Conservation (phyloP, 208 protist species). For the Lotmaria passim region DNA sequence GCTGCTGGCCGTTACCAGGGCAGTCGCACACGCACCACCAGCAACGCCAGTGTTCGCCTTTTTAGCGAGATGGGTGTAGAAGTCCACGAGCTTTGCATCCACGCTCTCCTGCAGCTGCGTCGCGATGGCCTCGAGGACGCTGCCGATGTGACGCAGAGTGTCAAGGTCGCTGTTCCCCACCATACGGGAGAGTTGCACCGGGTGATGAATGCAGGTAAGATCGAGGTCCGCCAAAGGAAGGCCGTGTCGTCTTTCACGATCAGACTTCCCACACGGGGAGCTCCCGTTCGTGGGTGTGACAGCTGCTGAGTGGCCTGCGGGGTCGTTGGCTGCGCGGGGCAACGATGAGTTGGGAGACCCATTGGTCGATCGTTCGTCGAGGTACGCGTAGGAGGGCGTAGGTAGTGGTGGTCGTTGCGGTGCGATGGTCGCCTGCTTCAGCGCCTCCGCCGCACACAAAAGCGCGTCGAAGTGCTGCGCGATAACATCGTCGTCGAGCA, state of each 20-base stretch:
- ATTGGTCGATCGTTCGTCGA: neutral
- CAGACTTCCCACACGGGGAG: no score
- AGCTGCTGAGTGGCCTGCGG: neutral
- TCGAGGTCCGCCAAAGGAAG: neutral
- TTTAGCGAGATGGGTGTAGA: conserved; percentile 61
- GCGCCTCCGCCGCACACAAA: conserved; percentile 16
- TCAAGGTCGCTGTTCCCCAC: conserved; percentile 21
- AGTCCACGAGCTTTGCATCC: conserved; percentile 58
- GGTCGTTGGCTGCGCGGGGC: neutral
- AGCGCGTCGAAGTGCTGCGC: conserved; percentile 19
- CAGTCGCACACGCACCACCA: conserved; percentile 17
- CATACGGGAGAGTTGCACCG: conserved; percentile 19
- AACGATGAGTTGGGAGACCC: neutral
- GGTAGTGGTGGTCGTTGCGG: neutral
- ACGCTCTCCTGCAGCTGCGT: conserved; percentile 38
- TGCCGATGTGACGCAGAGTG: conserved; percentile 45
- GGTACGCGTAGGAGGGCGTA: neutral
- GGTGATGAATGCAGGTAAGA: neutral
- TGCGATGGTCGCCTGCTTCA: conserved; percentile 13
- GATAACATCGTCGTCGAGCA: conserved; percentile 25
- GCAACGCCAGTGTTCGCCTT: conserved; percentile 35
- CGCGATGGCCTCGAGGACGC: conserved; percentile 27
- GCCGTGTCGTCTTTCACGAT: no score
- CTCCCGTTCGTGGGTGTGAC: no score
- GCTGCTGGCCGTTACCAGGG: neutral